Conservation (phyloP, 495 filamentous ascomycete genomes). For the Podospora fimiseda region DNA sequence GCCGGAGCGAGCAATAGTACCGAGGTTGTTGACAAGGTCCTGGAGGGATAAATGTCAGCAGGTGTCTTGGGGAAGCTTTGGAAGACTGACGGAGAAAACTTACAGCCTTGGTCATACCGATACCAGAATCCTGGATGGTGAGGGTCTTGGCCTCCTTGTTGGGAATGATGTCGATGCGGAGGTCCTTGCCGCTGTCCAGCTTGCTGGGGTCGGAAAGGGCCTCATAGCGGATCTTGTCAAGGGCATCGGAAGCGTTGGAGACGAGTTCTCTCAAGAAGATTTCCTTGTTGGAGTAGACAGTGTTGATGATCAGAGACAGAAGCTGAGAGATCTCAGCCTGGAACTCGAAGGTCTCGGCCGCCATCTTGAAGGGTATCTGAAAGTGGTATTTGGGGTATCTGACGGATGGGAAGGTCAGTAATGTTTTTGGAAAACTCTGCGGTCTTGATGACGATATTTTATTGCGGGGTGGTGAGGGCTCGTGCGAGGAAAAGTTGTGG, state of each 20-base stretch:
- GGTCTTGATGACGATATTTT: neutral
- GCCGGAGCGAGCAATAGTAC: slow-evolving; percentile 96
- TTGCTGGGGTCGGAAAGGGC: slow-evolving; percentile 93
- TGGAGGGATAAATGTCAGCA: slow-evolving; percentile 32
- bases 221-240: slow-evolving; percentile 99
- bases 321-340: slow-evolving; percentile 99
- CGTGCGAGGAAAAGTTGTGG: neutral
- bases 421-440: neutral
- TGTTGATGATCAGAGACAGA: slow-evolving; percentile 98
- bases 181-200: slow-evolving; percentile 93
- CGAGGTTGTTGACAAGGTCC: slow-evolving; percentile 99
- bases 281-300: slow-evolving; percentile 99
- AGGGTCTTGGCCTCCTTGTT: slow-evolving; percentile 95
- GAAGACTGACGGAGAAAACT: slow-evolving; percentile 35
- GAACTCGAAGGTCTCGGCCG: slow-evolving; percentile 98
- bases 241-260: slow-evolving; percentile 95
- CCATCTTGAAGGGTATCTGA: slow-evolving; percentile 53
- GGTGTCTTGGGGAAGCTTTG: neutral
- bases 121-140: slow-evolving; percentile 94
- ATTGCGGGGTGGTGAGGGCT: slow-evolving; percentile 1
- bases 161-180: slow-evolving; percentile 96
- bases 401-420: slow-evolving; percentile 6
- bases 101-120: slow-evolving; percentile 99
- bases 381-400: slow-evolving; percentile 23
- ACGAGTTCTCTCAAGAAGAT: slow-evolving; percentile 98